Evolutionary conservation across 805 yeast species (phyloP).

Genomic region (Wickerhamiella bombiphila): DNA sequence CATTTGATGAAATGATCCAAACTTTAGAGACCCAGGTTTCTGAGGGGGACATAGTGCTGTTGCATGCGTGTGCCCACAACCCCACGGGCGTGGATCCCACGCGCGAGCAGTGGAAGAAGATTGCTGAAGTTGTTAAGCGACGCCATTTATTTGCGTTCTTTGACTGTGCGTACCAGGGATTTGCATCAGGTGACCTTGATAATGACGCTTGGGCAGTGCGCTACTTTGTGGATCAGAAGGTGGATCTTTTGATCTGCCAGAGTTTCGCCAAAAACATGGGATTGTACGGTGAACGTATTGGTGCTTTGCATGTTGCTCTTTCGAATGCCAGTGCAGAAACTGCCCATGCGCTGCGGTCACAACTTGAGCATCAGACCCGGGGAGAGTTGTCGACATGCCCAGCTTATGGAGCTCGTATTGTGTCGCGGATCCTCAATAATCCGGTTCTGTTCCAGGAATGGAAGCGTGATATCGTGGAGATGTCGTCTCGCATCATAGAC

Average conservation of each 20-base stretch:
- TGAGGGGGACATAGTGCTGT: slow-evolving; percentile 59
- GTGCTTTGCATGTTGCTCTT: slow-evolving; percentile 53
- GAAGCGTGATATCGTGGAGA: slow-evolving; percentile 63
- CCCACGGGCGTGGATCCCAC: slow-evolving; percentile 96
- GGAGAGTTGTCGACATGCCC: slow-evolving; percentile 91
- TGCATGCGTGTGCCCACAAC: slow-evolving; percentile 95
- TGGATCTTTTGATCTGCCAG: slow-evolving; percentile 71
- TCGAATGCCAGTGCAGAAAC: slow-evolving; percentile 30
- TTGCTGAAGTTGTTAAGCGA: slow-evolving; percentile 45
- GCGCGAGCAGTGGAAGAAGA: slow-evolving; percentile 59
- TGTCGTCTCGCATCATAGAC: slow-evolving; percentile 62
- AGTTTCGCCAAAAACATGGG: slow-evolving; percentile 95
- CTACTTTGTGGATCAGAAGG: slow-evolving; percentile 31
- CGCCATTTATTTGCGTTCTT: slow-evolving; percentile 66
- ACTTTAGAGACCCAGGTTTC: slow-evolving; percentile 50
- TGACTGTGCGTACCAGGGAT: slow-evolving; percentile 95
- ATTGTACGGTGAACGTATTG: slow-evolving; percentile 94
- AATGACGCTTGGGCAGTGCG: slow-evolving; percentile 76
- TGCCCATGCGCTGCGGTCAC: slow-evolving; percentile 41
- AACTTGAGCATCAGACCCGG: slow-evolving; percentile 68
- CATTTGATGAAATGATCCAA: slow-evolving; percentile 49
- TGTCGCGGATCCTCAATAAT: slow-evolving; percentile 54
- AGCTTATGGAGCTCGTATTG: slow-evolving; percentile 83
- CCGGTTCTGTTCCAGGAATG: slow-evolving; percentile 52
- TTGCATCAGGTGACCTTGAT: slow-evolving; percentile 76